phyloP scores from a whole-genome alignment of 2,329 filamentous ascomycete species.

The Fusarium sp. region DNA sequence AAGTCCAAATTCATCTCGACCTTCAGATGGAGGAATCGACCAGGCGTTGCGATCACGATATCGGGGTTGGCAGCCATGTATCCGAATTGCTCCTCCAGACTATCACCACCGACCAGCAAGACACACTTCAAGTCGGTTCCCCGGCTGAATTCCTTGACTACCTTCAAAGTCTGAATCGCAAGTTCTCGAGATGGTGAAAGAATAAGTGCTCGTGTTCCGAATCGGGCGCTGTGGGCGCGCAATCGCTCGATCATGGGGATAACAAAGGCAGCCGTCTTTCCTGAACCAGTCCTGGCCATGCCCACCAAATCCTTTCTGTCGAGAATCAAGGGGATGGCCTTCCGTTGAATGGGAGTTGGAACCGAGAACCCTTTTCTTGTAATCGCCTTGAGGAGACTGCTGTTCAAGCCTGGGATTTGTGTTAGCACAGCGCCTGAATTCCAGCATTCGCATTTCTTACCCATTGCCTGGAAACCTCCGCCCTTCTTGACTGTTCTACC shows the following conservation, averaged over 20 bases:
- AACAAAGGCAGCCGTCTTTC: slow-evolving; percentile 97
- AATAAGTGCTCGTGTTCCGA: slow-evolving; percentile 87
- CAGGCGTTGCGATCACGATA: slow-evolving; percentile 95
- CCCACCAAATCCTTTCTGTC: slow-evolving; percentile 96
- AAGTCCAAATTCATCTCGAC: slow-evolving; percentile 95
- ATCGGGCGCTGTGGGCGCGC: slow-evolving; percentile 84
- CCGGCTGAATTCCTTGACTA: slow-evolving; percentile 91
- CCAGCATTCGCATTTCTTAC: slow-evolving; percentile 50
- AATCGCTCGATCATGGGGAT: slow-evolving; percentile 98
- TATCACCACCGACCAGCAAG: slow-evolving; percentile 92
- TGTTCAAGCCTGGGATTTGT: slow-evolving; percentile 70
- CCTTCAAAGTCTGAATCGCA: slow-evolving; percentile 92
- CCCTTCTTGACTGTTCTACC: slow-evolving; percentile 91
- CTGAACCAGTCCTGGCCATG: slow-evolving; percentile 98
- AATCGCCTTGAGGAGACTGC: slow-evolving; percentile 87
- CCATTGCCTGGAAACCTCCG: slow-evolving; percentile 96
- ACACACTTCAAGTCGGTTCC: slow-evolving; percentile 94
- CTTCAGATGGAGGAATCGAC: slow-evolving; percentile 94
- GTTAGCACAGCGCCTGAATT: slow-evolving; percentile 23
- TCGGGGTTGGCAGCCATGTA: slow-evolving; percentile 95
- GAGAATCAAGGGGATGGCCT: slow-evolving; percentile 91
- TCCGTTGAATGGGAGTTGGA: slow-evolving; percentile 96
- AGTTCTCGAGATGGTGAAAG: slow-evolving; percentile 93
- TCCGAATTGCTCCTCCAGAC: slow-evolving; percentile 92
- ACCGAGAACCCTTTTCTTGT: slow-evolving; percentile 93